phyloP scores from a whole-genome alignment of 2,329 filamentous ascomycete species.

The Metarhizium humberi region DNA sequence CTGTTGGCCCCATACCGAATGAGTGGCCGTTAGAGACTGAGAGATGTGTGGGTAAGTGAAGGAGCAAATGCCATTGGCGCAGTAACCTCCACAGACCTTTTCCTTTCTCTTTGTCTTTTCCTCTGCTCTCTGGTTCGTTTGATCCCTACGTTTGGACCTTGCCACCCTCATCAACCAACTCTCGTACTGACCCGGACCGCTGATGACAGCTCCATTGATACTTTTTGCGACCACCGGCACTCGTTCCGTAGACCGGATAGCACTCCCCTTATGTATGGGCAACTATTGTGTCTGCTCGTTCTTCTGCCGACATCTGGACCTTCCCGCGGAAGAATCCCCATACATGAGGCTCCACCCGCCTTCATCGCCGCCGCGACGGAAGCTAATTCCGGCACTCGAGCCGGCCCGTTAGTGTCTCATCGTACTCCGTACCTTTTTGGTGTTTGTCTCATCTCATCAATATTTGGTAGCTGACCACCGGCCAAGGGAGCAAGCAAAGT shows the following conservation, averaged over 20 bases:
- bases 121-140: neutral
- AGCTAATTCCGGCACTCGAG: conserved; percentile 5
- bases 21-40: neutral
- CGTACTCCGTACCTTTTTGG: neutral
- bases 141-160: neutral
- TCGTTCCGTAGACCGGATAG: neutral
- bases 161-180: too few relatives aligned
- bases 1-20: neutral
- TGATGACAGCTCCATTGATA: too few relatives aligned
- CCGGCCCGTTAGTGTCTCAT: conserved; percentile 4
- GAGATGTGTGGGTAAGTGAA: neutral
- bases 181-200: too few relatives aligned
- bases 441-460: neutral
- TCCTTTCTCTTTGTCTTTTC: neutral
- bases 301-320: neutral
- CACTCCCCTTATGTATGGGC: neutral
- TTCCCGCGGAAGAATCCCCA: neutral
- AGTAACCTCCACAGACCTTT: neutral
- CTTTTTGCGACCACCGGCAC: neutral
- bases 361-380: neutral
- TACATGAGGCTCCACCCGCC: neutral
- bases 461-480: too few relatives aligned
- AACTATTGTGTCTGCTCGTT: neutral
- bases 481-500: neutral
- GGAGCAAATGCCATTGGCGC: neutral